These are phyloP conservation scores for Stellera chamaejasme DNA, from an alignment of 345 rosid species.

Conservation along the genomic window DNA sequence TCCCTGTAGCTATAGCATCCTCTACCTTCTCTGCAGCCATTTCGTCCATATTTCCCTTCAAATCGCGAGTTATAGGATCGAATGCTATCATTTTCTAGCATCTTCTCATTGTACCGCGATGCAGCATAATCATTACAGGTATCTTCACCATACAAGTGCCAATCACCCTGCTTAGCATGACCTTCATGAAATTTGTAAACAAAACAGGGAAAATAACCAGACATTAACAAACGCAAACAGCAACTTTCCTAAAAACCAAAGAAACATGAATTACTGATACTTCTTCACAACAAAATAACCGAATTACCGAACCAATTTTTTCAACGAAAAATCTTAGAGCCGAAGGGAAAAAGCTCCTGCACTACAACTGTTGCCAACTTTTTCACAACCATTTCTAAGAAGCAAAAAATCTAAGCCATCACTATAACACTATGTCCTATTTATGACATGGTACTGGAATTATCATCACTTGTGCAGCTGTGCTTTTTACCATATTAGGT, in stretches of 20 bases:
- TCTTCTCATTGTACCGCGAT: slow-evolving; percentile 44
- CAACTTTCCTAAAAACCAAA: slow-evolving; percentile 7
- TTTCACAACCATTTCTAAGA: no score
- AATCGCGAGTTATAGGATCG: slow-evolving; percentile 44
- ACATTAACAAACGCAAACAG: slow-evolving; percentile 20
- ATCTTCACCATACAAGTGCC: slow-evolving; percentile 62
- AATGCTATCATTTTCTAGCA: slow-evolving; percentile 49
- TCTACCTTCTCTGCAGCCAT: slow-evolving; percentile 47
- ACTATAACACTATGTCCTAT: no score
- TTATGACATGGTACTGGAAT: no score
- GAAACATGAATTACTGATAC: not conserved
- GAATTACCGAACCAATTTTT: no score
- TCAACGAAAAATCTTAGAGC: no score
- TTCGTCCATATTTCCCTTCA: slow-evolving; percentile 67
- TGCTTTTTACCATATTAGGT: no score
- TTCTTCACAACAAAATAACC: no score
- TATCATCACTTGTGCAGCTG: no score
- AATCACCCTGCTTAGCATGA: slow-evolving; percentile 86
- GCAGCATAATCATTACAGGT: slow-evolving; percentile 53
- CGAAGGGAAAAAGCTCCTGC: no score
- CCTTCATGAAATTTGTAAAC: slow-evolving; percentile 46
- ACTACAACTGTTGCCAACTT: no score
- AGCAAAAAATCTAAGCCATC: no score
- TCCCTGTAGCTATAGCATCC: slow-evolving; percentile 62
- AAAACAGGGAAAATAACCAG: slow-evolving; percentile 18